A percentile compares a stretch with the other conserved stretches of the same genome.
Evolutionary conservation across 257 asterid genomes (phyloP).

Genomic region (Orobanche coerulescens): DNA sequence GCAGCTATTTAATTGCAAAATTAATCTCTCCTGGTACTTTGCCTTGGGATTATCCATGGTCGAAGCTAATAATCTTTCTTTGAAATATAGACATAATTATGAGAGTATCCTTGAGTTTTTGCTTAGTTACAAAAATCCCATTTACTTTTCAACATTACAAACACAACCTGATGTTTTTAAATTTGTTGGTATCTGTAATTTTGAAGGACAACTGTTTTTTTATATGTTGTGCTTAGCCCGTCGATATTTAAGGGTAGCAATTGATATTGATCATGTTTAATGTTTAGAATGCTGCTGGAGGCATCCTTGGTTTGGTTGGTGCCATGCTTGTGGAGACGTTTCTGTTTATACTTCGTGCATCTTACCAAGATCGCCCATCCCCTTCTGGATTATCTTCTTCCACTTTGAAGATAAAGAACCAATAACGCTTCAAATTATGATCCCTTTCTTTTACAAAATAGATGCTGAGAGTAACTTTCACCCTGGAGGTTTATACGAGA

Average conservation of each 20-base stretch:
- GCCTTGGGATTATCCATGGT: too few species aligned
- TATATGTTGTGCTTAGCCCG: too few species aligned
- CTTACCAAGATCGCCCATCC: conserved; percentile 33
- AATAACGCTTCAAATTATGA: conserved; percentile 24
- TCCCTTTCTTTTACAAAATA: not conserved
- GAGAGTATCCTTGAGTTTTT: too few species aligned
- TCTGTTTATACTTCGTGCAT: conserved; percentile 58
- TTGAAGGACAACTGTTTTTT: too few species aligned
- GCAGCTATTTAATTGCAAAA: not conserved
- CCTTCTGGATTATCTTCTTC: conserved; percentile 27
- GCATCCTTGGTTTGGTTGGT: conserved; percentile 82
- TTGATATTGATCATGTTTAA: not conserved
- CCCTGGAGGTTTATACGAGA: not conserved
- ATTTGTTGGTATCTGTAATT: too few species aligned
- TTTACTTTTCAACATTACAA: too few species aligned
- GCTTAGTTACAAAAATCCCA: too few species aligned
- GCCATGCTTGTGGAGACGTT: conserved; percentile 91
- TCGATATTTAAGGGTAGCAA: conserved; percentile 3
- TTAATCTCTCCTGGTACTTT: too few species aligned
- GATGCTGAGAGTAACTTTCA: not conserved
- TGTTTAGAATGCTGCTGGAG: conserved; percentile 87
- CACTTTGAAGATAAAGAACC: conserved; percentile 42
- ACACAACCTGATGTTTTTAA: too few species aligned
- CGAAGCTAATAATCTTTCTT: not conserved
- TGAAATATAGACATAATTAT: too few species aligned